phyloP scores from a whole-genome alignment of 2,329 filamentous ascomycete genomes.

The Penicillium freii region DNA sequence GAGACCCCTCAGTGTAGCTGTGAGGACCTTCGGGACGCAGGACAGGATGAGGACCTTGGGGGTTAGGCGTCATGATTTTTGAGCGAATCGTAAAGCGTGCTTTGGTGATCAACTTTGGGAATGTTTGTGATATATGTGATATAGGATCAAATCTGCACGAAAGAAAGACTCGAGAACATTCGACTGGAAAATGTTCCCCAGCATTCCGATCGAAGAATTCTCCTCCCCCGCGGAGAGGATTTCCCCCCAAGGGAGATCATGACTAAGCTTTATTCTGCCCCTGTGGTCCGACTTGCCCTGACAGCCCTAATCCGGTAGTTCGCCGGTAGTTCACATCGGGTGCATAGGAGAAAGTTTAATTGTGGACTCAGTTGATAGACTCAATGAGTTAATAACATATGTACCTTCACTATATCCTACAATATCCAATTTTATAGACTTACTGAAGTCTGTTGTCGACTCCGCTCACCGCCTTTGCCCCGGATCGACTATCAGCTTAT shows the following conservation, averaged over 20 bases:
- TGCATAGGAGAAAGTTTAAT: background rate
- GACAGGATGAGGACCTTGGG: constrained; percentile 35
- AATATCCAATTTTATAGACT: background rate
- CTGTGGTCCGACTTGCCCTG: background rate
- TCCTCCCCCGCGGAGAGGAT: background rate
- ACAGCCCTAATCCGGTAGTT: background rate
- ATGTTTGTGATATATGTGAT: background rate
- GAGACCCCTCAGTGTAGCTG: constrained; percentile 3
- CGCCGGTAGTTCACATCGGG: too few relatives aligned
- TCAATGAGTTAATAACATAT: background rate
- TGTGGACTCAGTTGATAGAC: background rate
- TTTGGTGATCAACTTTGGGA: constrained; percentile 11
- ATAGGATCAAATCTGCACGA: background rate
- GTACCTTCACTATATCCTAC: background rate
- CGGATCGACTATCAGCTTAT: constrained; percentile 14
- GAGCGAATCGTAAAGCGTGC: constrained; percentile 13
- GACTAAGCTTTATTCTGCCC: constrained; percentile 11
- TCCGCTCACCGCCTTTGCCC: constrained; percentile 7
- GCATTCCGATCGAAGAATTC: constrained; percentile 8
- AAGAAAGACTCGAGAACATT: background rate
- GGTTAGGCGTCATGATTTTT: constrained; percentile 25
- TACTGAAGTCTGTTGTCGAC: background rate
- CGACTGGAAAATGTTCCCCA: background rate
- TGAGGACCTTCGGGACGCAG: constrained; percentile 20
- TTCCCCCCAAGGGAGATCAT: background rate